These are phyloP conservation scores for Rauvolfia tetraphylla DNA, from an alignment of 257 asterid genomes.

Conservation along the genomic window DNA sequence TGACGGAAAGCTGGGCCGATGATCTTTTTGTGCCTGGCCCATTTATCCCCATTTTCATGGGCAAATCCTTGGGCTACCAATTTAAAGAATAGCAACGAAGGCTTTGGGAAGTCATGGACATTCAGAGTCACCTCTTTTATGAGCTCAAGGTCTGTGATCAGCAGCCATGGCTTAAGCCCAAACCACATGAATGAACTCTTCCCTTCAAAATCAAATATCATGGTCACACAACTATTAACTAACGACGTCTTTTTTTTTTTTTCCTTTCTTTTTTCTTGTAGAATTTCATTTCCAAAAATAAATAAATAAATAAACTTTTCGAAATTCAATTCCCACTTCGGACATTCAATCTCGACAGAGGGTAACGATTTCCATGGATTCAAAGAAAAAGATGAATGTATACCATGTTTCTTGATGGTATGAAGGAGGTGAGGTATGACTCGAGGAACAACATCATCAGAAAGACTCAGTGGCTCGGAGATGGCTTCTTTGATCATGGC, in stretches of 20 bases:
- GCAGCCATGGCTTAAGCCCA: not conserved
- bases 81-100: not conserved
- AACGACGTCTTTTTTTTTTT: not conserved
- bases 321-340: too few species aligned
- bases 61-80: not conserved
- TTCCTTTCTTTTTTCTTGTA: too few species aligned
- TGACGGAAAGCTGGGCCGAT: slow-evolving; percentile 45
- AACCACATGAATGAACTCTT: slow-evolving; percentile 9
- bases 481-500: slow-evolving; percentile 5
- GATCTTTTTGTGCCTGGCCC: slow-evolving; percentile 38
- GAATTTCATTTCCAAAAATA: too few species aligned
- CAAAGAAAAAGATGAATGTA: not conserved
- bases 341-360: too few species aligned
- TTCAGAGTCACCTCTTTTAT: slow-evolving; percentile 7
- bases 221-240: not conserved
- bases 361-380: not conserved
- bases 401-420: slow-evolving; percentile 17
- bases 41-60: slow-evolving; percentile 9
- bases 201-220: slow-evolving; percentile 9
- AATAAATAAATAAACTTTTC: too few species aligned
- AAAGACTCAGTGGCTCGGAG: slow-evolving; percentile 14
- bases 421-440: slow-evolving; percentile 8
- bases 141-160: slow-evolving; percentile 10
- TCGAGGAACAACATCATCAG: slow-evolving; percentile 13
- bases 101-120: not conserved